These are phyloP conservation scores for Colletotrichum agaves DNA, from an alignment of 2,329 filamentous ascomycete genomes.

Conservation along the genomic window DNA sequence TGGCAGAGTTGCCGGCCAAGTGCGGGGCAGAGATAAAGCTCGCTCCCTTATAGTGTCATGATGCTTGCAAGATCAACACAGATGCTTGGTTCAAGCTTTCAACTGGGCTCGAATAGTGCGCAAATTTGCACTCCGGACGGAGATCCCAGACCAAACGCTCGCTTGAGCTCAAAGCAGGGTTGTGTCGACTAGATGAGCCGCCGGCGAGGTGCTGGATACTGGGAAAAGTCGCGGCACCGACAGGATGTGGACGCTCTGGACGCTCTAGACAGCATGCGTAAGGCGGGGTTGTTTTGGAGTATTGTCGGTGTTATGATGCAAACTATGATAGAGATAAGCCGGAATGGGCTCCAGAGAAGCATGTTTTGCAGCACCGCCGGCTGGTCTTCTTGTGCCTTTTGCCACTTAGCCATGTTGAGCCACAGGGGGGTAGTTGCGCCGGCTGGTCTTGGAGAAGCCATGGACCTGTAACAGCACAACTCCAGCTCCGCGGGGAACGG, in stretches of 20 bases:
- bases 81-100: constrained; percentile 18
- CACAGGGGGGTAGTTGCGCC: too few species aligned
- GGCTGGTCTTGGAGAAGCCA: constrained; percentile 17
- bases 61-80: constrained; percentile 29
- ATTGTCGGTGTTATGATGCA: constrained; percentile 26
- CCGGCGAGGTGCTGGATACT: neutral
- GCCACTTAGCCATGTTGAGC: too few species aligned
- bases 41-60: constrained; percentile 22
- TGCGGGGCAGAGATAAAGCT: constrained; percentile 38
- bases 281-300: constrained; percentile 23
- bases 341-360: constrained; percentile 33
- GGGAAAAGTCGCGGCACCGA: neutral
- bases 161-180: constrained; percentile 20
- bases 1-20: constrained; percentile 20
- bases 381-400: too few species aligned
- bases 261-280: constrained; percentile 2
- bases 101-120: constrained; percentile 17
- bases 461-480: constrained; percentile 17
- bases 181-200: neutral
- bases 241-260: constrained; percentile 14
- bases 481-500: constrained; percentile 26
- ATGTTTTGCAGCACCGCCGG: constrained; percentile 31
- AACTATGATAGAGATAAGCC: constrained; percentile 37
- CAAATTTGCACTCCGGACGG: constrained; percentile 17
- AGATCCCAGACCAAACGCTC: constrained; percentile 4